Evolutionary conservation across 495 filamentous ascomycete species (phyloP).

Genomic region (Penicillium subrubescens): DNA sequence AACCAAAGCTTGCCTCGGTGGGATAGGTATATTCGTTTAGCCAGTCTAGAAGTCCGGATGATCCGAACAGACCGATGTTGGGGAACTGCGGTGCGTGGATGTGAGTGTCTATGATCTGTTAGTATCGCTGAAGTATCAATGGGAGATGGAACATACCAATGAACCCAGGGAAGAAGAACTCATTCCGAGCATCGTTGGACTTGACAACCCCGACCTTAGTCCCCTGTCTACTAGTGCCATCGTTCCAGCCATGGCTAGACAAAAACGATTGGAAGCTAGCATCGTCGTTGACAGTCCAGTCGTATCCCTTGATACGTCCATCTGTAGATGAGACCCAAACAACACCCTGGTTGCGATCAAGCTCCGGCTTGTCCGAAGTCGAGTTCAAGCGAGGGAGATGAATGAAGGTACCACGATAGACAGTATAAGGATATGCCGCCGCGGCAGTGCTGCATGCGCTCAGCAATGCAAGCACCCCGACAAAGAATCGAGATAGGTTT

Average conservation of each 20-base stretch:
- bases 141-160: slow-evolving; percentile 59
- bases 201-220: slow-evolving; percentile 28
- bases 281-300: slow-evolving; percentile 38
- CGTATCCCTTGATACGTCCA: slow-evolving; percentile 60
- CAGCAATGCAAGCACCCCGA: slow-evolving; percentile 9
- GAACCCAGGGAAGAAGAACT: slow-evolving; percentile 93
- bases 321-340: slow-evolving; percentile 62
- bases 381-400: slow-evolving; percentile 38
- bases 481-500: slow-evolving; percentile 6
- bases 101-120: slow-evolving; percentile 71
- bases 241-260: slow-evolving; percentile 48
- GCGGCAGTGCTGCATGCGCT: slow-evolving; percentile 13
- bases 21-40: slow-evolving; percentile 94
- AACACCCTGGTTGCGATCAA: slow-evolving; percentile 52
- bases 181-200: slow-evolving; percentile 41
- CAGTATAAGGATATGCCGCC: slow-evolving; percentile 19
- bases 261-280: slow-evolving; percentile 43
- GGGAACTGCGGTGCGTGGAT: slow-evolving; percentile 94
- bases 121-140: slow-evolving; percentile 12
- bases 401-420: slow-evolving; percentile 53
- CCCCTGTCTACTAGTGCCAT: slow-evolving; percentile 4
- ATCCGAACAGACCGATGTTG: slow-evolving; percentile 89
- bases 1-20: slow-evolving; percentile 70
- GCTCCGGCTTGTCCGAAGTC: slow-evolving; percentile 20
- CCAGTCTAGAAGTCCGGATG: slow-evolving; percentile 86